Percentiles rank a stretch among this genome's conserved stretches.
These are phyloP conservation scores for Pilaira anomala DNA, from an alignment of 192 early-diverging fungal species.

Conservation along the genomic window DNA sequence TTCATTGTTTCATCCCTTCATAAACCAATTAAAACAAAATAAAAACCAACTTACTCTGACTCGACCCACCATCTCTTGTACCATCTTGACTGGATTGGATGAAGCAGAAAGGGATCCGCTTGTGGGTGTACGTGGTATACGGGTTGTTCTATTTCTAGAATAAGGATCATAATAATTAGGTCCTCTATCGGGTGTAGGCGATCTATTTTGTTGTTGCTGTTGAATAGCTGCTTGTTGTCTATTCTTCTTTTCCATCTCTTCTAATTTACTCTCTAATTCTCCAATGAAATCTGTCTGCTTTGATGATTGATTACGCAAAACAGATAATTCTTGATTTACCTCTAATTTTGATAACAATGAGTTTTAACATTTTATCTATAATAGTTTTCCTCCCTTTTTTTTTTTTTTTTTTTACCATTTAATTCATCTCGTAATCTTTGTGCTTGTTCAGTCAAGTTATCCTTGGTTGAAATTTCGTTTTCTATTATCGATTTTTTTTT, in stretches of 20 bases:
- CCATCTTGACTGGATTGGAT: slow-evolving; percentile 61
- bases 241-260: slow-evolving; percentile 24
- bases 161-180: slow-evolving; percentile 28
- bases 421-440: slow-evolving; percentile 79
- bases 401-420: slow-evolving; percentile 37
- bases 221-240: slow-evolving; percentile 15
- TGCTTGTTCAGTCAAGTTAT: slow-evolving; percentile 64
- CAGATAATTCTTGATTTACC: slow-evolving; percentile 49
- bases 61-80: slow-evolving; percentile 74
- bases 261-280: slow-evolving; percentile 29
- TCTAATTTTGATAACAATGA: slow-evolving; percentile 42
- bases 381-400: too few species aligned
- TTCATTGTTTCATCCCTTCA: too few species aligned
- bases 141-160: slow-evolving; percentile 18
- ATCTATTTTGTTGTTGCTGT: slow-evolving; percentile 16
- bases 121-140: slow-evolving; percentile 24
- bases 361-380: neutral
- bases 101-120: slow-evolving; percentile 23
- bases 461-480: slow-evolving; percentile 66
- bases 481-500: slow-evolving; percentile 23
- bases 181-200: slow-evolving; percentile 20
- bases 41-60: slow-evolving; percentile 56
- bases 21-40: too few species aligned
- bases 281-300: slow-evolving; percentile 20
- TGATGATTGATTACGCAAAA: slow-evolving; percentile 43